phyloP scores from a whole-genome alignment of 2,329 filamentous ascomycete genomes.

The Waltergamsia citrina region DNA sequence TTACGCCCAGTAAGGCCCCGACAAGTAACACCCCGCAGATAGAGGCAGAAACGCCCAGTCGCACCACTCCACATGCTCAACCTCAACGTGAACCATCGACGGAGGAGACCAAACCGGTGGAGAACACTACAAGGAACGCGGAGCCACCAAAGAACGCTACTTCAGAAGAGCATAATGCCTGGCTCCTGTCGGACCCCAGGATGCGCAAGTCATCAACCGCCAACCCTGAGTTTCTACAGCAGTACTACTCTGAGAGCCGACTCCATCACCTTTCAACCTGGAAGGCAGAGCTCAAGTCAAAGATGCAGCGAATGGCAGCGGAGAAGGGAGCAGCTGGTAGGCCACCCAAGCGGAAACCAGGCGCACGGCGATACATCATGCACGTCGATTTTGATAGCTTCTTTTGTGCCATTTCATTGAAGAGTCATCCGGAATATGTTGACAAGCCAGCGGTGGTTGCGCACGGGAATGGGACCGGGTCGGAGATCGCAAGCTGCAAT shows the following conservation, averaged over 20 bases:
- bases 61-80: too few relatives aligned
- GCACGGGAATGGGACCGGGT: constrained; percentile 74
- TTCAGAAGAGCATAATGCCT: constrained; percentile 86
- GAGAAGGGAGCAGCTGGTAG: constrained; percentile 48
- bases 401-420: constrained; percentile 85
- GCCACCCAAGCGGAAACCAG: constrained; percentile 38
- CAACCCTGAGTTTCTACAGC: constrained; percentile 86
- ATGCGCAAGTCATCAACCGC: constrained; percentile 84
- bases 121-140: background rate
- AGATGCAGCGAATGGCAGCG: constrained; percentile 70
- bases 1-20: background rate
- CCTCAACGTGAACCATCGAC: background rate
- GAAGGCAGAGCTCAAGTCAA: constrained; percentile 90
- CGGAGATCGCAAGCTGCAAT: constrained; percentile 96
- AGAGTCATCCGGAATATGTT: constrained; percentile 63
- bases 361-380: constrained; percentile 71
- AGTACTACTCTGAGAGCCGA: constrained; percentile 91
- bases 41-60: too few relatives aligned
- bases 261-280: constrained; percentile 92
- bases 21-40: background rate
- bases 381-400: constrained; percentile 99
- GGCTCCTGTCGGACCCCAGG: constrained; percentile 73
- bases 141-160: constrained; percentile 55
- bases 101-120: background rate
- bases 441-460: constrained; percentile 83